These are phyloP conservation scores for Alternaria incomplexa DNA, from an alignment of 2,329 filamentous ascomycete species.

Conservation along the genomic window DNA sequence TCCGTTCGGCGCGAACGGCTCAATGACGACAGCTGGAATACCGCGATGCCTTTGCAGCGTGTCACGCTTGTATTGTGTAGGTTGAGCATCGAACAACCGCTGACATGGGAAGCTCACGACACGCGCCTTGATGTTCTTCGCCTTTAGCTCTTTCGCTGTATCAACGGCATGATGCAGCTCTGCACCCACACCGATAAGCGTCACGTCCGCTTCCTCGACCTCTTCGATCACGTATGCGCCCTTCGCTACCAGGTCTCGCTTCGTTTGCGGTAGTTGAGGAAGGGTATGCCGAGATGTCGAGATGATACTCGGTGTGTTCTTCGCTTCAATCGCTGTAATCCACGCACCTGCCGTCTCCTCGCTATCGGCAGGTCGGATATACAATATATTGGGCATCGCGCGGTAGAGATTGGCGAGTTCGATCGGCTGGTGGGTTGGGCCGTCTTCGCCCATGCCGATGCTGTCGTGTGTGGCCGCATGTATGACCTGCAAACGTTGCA, in stretches of 20 bases:
- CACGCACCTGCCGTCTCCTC: conserved; percentile 65
- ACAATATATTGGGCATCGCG: conserved; percentile 67
- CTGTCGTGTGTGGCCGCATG: conserved; percentile 66
- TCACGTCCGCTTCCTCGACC: conserved; percentile 50
- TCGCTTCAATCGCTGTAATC: conserved; percentile 53
- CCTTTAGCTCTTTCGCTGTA: conserved; percentile 48
- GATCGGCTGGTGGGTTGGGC: conserved; percentile 68
- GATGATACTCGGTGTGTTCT: conserved; percentile 54
- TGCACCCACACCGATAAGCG: conserved; percentile 51
- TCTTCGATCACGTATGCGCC: conserved; percentile 59
- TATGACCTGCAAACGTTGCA: conserved; percentile 62
- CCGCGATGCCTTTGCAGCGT: conserved; percentile 51
- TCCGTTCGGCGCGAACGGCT: conserved; percentile 64
- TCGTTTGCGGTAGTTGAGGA: conserved; percentile 44
- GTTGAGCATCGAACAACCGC: conserved; percentile 57
- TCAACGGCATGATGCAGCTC: conserved; percentile 57
- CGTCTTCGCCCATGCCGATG: conserved; percentile 63
- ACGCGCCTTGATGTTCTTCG: conserved; percentile 51
- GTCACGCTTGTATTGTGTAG: conserved; percentile 53
- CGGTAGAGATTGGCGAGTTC: conserved; percentile 63
- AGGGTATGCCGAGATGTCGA: conserved; percentile 56
- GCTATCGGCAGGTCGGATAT: conserved; percentile 65
- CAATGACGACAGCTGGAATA: conserved; percentile 63
- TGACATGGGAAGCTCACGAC: conserved; percentile 60
- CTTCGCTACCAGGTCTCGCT: conserved; percentile 50